These are phyloP conservation scores for Mortierella sp. DNA, from an alignment of 371 early-diverging fungal genomes.

Conservation along the genomic window DNA sequence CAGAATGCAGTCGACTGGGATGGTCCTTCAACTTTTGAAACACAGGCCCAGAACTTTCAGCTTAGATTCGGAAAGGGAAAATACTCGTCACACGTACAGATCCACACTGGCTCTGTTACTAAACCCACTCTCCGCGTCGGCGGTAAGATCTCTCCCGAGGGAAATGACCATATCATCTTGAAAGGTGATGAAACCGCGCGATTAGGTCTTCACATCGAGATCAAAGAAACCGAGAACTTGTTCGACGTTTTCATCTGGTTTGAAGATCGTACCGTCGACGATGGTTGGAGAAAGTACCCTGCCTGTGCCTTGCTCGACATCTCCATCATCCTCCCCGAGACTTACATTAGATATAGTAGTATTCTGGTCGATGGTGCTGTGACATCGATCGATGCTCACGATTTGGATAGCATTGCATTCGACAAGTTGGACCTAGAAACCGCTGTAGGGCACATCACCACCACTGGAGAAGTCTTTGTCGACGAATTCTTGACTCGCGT, in stretches of 20 bases:
- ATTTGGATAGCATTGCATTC: slow-evolving; percentile 19
- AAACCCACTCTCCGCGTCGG: slow-evolving; percentile 22
- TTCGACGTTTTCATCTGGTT: slow-evolving; percentile 34
- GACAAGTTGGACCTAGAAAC: slow-evolving; percentile 12
- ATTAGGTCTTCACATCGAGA: slow-evolving; percentile 25
- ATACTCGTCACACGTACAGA: slow-evolving; percentile 3
- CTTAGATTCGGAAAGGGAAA: slow-evolving; percentile 29
- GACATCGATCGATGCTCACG: neutral
- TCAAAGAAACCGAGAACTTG: slow-evolving; percentile 6
- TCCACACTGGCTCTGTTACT: slow-evolving; percentile 14
- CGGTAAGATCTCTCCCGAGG: slow-evolving; percentile 20
- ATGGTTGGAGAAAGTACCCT: neutral
- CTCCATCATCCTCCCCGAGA: slow-evolving; percentile 25
- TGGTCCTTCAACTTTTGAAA: slow-evolving; percentile 21
- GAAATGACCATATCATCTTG: neutral
- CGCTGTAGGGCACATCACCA: slow-evolving; percentile 13
- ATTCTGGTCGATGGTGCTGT: slow-evolving; percentile 26
- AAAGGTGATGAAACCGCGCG: neutral
- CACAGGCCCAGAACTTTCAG: slow-evolving; percentile 12
- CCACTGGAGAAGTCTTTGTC: neutral
- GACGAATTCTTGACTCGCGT: slow-evolving; percentile 14
- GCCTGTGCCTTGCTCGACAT: slow-evolving; percentile 31
- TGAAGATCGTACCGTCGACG: slow-evolving; percentile 15
- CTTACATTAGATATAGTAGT: slow-evolving; percentile 10
- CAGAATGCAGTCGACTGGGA: slow-evolving; percentile 25